These are phyloP conservation scores for Pythium chondricola DNA, from an alignment of 352 stramenopile genomes.

Conservation along the genomic window DNA sequence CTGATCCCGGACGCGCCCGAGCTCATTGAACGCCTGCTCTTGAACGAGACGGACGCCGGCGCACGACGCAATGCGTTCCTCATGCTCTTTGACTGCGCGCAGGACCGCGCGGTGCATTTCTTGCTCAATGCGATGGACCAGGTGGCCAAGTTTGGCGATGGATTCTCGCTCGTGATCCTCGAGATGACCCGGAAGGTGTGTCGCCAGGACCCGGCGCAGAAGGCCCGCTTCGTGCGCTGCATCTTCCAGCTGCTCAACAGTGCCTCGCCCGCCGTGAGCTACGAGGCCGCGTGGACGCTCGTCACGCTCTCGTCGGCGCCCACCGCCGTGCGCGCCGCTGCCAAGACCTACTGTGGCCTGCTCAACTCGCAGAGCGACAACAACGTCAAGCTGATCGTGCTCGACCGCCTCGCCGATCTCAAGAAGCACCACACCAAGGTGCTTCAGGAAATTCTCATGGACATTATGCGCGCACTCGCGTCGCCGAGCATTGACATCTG, in stretches of 20 bases:
- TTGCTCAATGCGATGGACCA: constrained; percentile 96
- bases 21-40: constrained; percentile 95
- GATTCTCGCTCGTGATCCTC: constrained; percentile 98
- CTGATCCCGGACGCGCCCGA: constrained; percentile 98
- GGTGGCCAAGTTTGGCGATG: constrained; percentile 92
- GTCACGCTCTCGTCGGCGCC: constrained; percentile 97
- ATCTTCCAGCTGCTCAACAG: constrained; percentile 97
- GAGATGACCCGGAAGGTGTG: constrained; percentile 98
- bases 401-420: constrained; percentile 96
- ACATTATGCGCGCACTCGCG: constrained; percentile 96
- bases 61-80: constrained; percentile 97
- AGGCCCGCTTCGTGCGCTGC: constrained; percentile 98
- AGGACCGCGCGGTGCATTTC: constrained; percentile 97
- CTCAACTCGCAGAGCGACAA: constrained; percentile 99
- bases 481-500: constrained; percentile 98
- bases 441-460: constrained; percentile 98
- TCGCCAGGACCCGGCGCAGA: constrained; percentile 96
- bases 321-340: constrained; percentile 95
- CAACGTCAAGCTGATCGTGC: constrained; percentile 99
- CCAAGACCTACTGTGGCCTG: constrained; percentile 96
- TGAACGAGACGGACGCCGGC: constrained; percentile 92
- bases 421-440: constrained; percentile 97
- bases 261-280: constrained; percentile 89
- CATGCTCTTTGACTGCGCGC: constrained; percentile 99
- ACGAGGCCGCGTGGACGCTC: constrained; percentile 99